These are phyloP conservation scores for Copromyces sp. DNA, from an alignment of 495 filamentous ascomycete species.

Conservation along the genomic window DNA sequence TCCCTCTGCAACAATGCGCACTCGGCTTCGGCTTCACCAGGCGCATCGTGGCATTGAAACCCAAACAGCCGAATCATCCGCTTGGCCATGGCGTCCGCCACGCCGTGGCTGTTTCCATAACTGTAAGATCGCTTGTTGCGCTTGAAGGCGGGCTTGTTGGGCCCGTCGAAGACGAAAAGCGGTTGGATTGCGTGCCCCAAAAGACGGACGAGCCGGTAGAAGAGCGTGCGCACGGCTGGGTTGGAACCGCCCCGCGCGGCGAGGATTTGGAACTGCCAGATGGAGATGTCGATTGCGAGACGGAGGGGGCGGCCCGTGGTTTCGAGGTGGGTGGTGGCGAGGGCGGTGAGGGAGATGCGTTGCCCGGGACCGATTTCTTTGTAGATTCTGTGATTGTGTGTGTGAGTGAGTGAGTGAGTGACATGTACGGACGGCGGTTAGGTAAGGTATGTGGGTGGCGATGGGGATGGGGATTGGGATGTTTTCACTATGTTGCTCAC, in stretches of 20 bases:
- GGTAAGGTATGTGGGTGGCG: not conserved
- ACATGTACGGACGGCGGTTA: not conserved
- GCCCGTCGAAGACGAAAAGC: conserved; percentile 93
- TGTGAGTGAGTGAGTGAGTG: not conserved
- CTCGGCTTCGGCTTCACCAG: conserved; percentile 95
- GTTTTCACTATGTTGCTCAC: conserved; percentile 1
- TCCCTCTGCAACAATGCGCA: conserved; percentile 77
- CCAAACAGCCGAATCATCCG: conserved; percentile 76
- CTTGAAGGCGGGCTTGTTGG: conserved; percentile 83
- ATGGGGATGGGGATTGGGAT: not conserved
- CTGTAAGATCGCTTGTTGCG: conserved; percentile 54
- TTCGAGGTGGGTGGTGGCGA: conserved; percentile 67
- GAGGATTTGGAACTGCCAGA: conserved; percentile 95
- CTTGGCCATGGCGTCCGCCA: conserved; percentile 56
- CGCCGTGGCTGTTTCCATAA: conserved; percentile 26
- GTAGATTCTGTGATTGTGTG: conserved; percentile 53
- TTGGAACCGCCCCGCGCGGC: conserved; percentile 77
- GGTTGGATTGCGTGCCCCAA: conserved; percentile 72
- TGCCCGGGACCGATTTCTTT: conserved; percentile 76
- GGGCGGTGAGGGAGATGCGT: conserved; percentile 71
- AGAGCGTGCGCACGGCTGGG: conserved; percentile 83
- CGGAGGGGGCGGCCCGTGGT: conserved; percentile 61
- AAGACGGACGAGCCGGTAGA: conserved; percentile 81
- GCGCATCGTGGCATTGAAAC: conserved; percentile 75
- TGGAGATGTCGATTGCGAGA: conserved; percentile 88